Conservation (phyloP, 768 basidiomycete genomes). For the Calocybe gangraenosa region DNA sequence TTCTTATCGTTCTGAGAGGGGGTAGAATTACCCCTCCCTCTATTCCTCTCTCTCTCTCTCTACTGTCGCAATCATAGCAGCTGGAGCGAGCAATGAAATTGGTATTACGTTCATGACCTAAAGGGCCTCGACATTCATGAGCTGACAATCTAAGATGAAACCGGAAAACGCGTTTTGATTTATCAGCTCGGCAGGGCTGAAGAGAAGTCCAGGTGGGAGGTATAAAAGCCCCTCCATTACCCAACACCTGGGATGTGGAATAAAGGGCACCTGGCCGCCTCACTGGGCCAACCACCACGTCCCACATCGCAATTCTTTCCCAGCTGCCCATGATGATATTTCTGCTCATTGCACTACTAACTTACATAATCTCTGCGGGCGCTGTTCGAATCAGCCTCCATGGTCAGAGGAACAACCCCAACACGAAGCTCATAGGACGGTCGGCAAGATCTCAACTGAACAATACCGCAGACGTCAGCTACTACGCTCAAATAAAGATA, state of each 20-base stretch:
- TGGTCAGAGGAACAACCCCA: constrained; percentile 12
- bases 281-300: not conserved
- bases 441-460: constrained; percentile 20
- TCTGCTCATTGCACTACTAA: constrained; percentile 4
- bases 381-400: constrained; percentile 19
- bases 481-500: constrained; percentile 34
- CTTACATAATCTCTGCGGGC: constrained; percentile 4
- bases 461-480: constrained; percentile 35
- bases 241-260: not conserved
- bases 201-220: not conserved
- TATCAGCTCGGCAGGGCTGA: constrained; percentile 2
- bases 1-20: too few species aligned
- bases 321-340: constrained; percentile 13
- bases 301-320: too few species aligned
- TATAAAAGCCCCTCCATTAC: too few species aligned
- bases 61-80: too few species aligned
- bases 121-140: not conserved
- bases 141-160: not conserved
- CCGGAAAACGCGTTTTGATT: not conserved
- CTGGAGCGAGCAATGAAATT: too few species aligned
- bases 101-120: too few species aligned
- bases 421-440: constrained; percentile 9
- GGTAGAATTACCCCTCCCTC: too few species aligned
- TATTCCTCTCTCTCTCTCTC: too few species aligned
- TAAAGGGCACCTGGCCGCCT: not conserved